Conservation (phyloP, 176 grass and related monocot species). For the Cocos nucifera region DNA sequence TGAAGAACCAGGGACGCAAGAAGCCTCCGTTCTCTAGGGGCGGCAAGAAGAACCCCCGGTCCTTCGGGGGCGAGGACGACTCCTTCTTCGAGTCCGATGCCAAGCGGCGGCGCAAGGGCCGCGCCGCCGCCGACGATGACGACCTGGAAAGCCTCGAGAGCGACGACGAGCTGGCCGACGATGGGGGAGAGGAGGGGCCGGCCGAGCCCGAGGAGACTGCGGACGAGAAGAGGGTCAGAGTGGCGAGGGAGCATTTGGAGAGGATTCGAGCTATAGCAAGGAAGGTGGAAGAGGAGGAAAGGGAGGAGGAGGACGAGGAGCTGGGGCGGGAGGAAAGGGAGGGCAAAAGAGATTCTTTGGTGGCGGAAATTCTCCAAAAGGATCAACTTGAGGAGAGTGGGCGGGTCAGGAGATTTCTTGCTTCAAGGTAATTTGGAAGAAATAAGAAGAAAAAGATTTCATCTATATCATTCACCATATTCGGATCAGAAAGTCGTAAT, state of each 20-base stretch:
- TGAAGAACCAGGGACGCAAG: constrained; percentile 35
- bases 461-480: no score
- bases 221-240: constrained; percentile 68
- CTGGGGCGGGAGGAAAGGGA: constrained; percentile 21
- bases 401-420: constrained; percentile 40
- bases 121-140: constrained; percentile 23
- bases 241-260: constrained; percentile 56
- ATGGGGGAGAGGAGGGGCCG: constrained; percentile 18
- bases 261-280: constrained; percentile 36
- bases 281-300: constrained; percentile 41
- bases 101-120: constrained; percentile 28
- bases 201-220: constrained; percentile 31
- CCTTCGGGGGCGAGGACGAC: constrained; percentile 25
- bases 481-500: no score
- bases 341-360: constrained; percentile 32
- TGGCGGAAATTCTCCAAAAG: constrained; percentile 57
- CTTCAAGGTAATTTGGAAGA: constrained; percentile 37
- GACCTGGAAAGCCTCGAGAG: constrained; percentile 58
- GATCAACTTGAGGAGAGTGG: constrained; percentile 76
- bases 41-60: constrained; percentile 15
- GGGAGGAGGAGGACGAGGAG: constrained; percentile 28
- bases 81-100: constrained; percentile 69
- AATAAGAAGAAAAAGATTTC: not conserved
- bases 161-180: constrained; percentile 38
- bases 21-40: constrained; percentile 19